Conservation (phyloP, 2,329 filamentous ascomycete genomes). For the Amauroascus verrucosus region DNA sequence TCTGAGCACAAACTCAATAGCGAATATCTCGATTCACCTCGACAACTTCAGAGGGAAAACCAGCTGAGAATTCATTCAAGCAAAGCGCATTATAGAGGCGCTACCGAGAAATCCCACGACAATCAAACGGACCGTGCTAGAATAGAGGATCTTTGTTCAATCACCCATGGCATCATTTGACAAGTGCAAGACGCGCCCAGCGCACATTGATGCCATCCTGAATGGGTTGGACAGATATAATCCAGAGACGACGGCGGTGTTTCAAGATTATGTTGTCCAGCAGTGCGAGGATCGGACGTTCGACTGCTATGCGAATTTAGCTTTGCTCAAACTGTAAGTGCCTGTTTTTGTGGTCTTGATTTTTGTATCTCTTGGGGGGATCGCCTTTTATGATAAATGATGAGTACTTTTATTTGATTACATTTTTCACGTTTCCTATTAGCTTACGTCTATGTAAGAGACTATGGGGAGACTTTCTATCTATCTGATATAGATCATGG, state of each 20-base stretch:
- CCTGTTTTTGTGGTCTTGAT: slow-evolving; percentile 14
- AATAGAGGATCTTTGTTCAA: neutral
- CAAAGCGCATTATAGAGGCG: neutral
- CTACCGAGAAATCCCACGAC: neutral
- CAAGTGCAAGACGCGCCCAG: slow-evolving; percentile 82
- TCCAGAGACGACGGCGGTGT: slow-evolving; percentile 83
- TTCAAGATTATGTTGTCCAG: slow-evolving; percentile 87
- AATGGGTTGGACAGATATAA: slow-evolving; percentile 98
- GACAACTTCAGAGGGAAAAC: neutral
- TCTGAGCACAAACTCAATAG: slow-evolving; percentile 8
- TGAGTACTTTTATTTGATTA: slow-evolving; percentile 43
- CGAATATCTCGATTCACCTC: slow-evolving; percentile 1
- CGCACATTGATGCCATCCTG: slow-evolving; percentile 85
- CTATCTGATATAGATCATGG: slow-evolving; percentile 23
- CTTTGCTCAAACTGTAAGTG: slow-evolving; percentile 87
- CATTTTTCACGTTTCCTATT: slow-evolving; percentile 89
- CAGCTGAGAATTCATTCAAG: neutral
- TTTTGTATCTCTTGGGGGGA: neutral
- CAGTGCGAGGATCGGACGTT: slow-evolving; percentile 93
- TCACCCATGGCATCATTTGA: slow-evolving; percentile 50
- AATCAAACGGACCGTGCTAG: neutral
- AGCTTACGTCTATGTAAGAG: slow-evolving; percentile 34
- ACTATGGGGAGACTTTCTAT: slow-evolving; percentile 49
- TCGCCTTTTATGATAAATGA: slow-evolving; percentile 57
- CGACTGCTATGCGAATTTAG: slow-evolving; percentile 94